These are phyloP conservation scores for Ceratobasidium sp. DNA, from an alignment of 1,284 basidiomycete genomes.

Conservation along the genomic window DNA sequence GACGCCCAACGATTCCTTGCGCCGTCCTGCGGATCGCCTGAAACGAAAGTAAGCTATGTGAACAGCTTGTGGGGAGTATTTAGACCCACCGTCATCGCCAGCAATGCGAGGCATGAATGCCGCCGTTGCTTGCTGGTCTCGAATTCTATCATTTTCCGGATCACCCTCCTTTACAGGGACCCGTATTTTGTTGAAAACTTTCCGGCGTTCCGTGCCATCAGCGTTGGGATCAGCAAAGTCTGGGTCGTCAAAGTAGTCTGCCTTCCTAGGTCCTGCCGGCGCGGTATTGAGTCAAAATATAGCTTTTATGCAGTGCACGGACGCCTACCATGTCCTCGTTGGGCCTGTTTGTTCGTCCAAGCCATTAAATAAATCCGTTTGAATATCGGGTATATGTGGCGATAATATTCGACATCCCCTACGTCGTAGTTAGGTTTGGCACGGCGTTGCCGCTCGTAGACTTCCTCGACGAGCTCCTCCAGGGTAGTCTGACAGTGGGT, in stretches of 20 bases:
- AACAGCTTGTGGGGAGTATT: conserved; percentile 32
- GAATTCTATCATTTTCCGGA: neutral
- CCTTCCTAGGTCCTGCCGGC: conserved; percentile 46
- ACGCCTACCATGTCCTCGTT: conserved; percentile 49
- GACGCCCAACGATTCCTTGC: conserved; percentile 49
- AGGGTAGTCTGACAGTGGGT: conserved; percentile 54
- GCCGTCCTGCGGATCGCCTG: neutral
- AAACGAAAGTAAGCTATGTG: conserved; percentile 9
- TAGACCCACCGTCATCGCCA: conserved; percentile 50
- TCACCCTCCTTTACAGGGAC: conserved; percentile 47
- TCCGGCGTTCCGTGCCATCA: conserved; percentile 41
- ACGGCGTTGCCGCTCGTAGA: conserved; percentile 51
- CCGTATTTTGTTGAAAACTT: conserved; percentile 49
- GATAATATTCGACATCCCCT: conserved; percentile 50
- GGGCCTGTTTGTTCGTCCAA: conserved; percentile 51
- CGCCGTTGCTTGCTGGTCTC: conserved; percentile 45
- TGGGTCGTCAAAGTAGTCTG: conserved; percentile 4
- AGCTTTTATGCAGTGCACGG: neutral
- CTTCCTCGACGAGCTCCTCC: conserved; percentile 55
- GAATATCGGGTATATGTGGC: conserved; percentile 55
- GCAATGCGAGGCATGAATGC: conserved; percentile 55
- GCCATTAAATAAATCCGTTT: conserved; percentile 48
- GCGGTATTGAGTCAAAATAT: conserved; percentile 39
- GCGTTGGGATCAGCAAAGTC: conserved; percentile 15
- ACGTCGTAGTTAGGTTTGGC: conserved; percentile 46